Evolutionary conservation across 192 early-diverging fungal species (phyloP), one percentile per base, ranked within the genome.

Genomic region (Coemansia sp.): DNA sequence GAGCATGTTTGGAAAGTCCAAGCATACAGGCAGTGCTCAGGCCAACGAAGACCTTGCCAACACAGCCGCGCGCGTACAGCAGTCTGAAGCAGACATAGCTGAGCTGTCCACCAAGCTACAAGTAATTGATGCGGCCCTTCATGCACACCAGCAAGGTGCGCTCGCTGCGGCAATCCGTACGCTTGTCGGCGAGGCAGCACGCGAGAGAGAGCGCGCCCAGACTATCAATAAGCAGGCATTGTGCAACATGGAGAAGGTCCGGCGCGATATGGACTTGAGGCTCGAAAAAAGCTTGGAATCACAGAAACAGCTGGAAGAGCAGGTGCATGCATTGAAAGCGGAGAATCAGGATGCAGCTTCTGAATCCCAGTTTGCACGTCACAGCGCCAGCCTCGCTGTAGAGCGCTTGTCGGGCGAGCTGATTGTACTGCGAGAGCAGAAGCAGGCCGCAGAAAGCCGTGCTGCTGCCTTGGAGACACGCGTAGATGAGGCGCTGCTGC

Each of bases 391-490:
- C 14, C 44, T 65, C 29, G 55, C 60, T 4, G 50, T 58, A 10
- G 71, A 74, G 47, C 71, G 71, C n/a, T 34, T 74, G 37, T 54
- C 54, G 10, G 71, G 71, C 24, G 71, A 74, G 55, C 51, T 74
- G 43, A 52, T 56, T 4, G 71, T 67, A 30, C 43, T 62, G n/a
- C 40, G 39, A 22, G 71, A 74, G 47, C 71, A 74, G 27, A 66
- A 63, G 36, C 36, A 36, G 10, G 55, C 48, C 19, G 51, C 64
- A 8, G 59, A 67, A 39, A 45, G 50, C 26, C 59, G 24, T 8
- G 44, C 55, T 6, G 43, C 48, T 0, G 30, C 46, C 9, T 52
- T 74, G 10, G 71, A 74, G 41, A 10, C 55, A 13, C 48, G 46
- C 14, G 50, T 74, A 0, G 71, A 74, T 28, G 71, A 58, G 1